These are phyloP conservation scores for Xylariaceae sp. DNA, from an alignment of 2,329 filamentous ascomycete species.

Conservation along the genomic window DNA sequence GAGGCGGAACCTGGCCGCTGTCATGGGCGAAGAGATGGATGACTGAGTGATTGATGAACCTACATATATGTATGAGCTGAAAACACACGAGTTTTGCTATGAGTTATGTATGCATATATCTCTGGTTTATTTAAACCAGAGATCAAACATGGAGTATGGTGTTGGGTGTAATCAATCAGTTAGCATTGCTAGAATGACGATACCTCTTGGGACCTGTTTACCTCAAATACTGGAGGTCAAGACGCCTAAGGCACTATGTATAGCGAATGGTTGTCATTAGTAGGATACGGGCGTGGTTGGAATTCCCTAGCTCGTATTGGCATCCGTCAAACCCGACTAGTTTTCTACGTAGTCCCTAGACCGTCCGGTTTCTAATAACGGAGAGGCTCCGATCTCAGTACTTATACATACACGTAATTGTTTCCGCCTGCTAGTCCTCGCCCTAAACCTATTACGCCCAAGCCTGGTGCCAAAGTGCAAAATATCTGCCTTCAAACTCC, in stretches of 20 bases:
- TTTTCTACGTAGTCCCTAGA: not conserved
- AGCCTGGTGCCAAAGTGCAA: not conserved
- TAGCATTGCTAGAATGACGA: not conserved
- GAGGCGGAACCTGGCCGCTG: conserved; percentile 71
- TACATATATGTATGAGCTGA: too few species aligned
- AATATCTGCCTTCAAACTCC: conserved; percentile 20
- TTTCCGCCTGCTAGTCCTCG: not conserved
- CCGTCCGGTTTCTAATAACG: conserved; percentile 2
- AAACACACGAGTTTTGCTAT: too few species aligned
- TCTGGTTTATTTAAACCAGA: conserved; percentile 4
- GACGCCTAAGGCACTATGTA: not conserved
- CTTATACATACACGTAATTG: conserved; percentile 14
- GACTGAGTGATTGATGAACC: too few species aligned
- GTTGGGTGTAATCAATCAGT: conserved; percentile 9
- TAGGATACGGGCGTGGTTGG: too few species aligned
- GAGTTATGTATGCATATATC: too few species aligned
- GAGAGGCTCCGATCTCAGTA: conserved; percentile 4
- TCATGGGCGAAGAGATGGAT: conserved; percentile 67
- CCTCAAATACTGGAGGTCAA: too few species aligned
- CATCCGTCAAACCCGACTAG: conserved; percentile 5
- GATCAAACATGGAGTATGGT: conserved; percentile 3
- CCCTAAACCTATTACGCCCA: not conserved
- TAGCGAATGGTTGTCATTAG: not conserved
- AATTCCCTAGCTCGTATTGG: conserved; percentile 8
- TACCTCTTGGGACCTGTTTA: not conserved